A percentile compares a stretch with the other conserved stretches of the same genome.
Evolutionary conservation across 2,329 filamentous ascomycete species (phyloP).

Genomic region (Colletotrichum australisinense): DNA sequence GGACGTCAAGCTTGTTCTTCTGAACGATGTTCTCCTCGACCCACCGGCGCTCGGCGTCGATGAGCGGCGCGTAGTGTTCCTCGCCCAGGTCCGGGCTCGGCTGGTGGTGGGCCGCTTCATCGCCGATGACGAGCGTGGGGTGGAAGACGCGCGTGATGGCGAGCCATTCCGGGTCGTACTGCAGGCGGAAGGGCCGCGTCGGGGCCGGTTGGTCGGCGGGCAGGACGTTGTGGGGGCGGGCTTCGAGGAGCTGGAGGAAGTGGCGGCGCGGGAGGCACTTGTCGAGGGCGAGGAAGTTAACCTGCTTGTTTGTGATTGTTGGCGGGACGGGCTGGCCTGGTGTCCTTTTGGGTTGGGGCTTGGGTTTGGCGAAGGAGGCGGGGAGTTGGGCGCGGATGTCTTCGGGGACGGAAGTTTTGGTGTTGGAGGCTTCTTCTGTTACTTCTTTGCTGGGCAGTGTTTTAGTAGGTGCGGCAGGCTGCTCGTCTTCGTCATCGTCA

Average conservation of each 20-base stretch:
- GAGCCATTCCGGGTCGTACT: conserved; percentile 95
- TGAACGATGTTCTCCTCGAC: conserved; percentile 80
- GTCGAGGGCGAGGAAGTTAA: conserved; percentile 89
- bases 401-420: conserved; percentile 61
- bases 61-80: conserved; percentile 72
- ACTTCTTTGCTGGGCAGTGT: conserved; percentile 8
- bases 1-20: conserved; percentile 72
- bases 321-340: conserved; percentile 74
- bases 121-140: conserved; percentile 71
- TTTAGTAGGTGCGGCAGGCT: conserved; percentile 39
- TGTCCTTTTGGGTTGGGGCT: conserved; percentile 48
- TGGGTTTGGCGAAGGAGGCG: conserved; percentile 72
- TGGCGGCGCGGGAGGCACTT: conserved; percentile 86
- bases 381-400: conserved; percentile 80
- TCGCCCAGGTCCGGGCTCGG: conserved; percentile 74
- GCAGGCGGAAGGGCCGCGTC: conserved; percentile 66
- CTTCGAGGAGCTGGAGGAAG: conserved; percentile 83
- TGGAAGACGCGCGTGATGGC: conserved; percentile 90
- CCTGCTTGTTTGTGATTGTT: conserved; percentile 81
- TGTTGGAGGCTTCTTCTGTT: neutral
- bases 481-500: conserved; percentile 63
- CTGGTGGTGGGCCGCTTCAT: conserved; percentile 52
- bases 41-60: conserved; percentile 81
- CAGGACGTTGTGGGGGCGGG: conserved; percentile 54
- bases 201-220: conserved; percentile 36